Evolutionary conservation across 495 filamentous ascomycete genomes (phyloP), one percentile per base, ranked within the genome.

Genomic region (Neurospora sp.): DNA sequence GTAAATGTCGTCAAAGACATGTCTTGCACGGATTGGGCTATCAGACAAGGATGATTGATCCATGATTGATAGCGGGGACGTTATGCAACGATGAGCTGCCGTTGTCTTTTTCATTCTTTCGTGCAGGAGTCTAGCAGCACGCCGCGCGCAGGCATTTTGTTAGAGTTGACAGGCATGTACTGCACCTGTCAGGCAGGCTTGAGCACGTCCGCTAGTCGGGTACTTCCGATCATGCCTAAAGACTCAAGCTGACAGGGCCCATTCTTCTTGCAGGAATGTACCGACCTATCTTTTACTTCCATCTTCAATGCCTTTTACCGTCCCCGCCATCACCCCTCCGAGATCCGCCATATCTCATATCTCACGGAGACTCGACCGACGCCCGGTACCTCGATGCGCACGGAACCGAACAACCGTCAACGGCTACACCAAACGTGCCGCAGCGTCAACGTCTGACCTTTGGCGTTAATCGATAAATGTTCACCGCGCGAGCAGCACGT

Each of bases 1-100:
- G n/a, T 75, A 71, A 69, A 80, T 79, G 77, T 74, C 78, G 78
- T 80, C 77, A 80, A 76, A 69, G 74, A 76, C 73, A 75, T 76
- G 76, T 73, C 54, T 72, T 62, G 27, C n/a, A 12, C 18, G 69
- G 69, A 39, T 70, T 70, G 31, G 70, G 39, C 35, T 16, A 39
- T 35, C 71, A 69, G 41, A 66, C 44, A 66, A 59, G 71, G 71
- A 69, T 72, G 42, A 35, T 31, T 18, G 54, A 66, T 66, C 14
- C 27, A 66, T 66, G 54, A 18, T 37, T 66, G 54, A 35, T 66
- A 10, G 54, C 54, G 27, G 54, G 54, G 54, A 66, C 54, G 27
- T 66, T 66, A 66, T 66, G 54, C 3, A 66, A 66, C 14, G 23
- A 66, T 66, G 54, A 66, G 54, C 1, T 35, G 54, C 54, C 54